phyloP scores from a whole-genome alignment of 495 filamentous ascomycete genomes.

The Glarea lozoyensis region DNA sequence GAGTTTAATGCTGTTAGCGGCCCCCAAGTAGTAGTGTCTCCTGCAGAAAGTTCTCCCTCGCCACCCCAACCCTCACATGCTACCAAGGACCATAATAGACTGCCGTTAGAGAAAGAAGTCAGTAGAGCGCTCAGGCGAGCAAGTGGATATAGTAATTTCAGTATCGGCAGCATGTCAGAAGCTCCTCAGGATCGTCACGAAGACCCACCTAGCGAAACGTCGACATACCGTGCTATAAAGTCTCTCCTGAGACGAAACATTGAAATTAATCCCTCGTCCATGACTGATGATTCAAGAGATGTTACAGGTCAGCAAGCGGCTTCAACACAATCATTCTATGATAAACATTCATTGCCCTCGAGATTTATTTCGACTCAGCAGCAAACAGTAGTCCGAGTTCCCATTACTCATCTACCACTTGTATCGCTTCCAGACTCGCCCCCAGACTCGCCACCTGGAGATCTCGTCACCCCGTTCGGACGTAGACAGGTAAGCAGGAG shows the following conservation, averaged over 20 bases:
- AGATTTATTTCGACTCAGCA: conserved; percentile 2
- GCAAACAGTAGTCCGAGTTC: conserved; percentile 7
- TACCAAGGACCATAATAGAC: background rate
- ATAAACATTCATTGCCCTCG: conserved; percentile 5
- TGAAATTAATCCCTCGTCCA: background rate
- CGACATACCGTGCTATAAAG: background rate
- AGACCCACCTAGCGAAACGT: background rate
- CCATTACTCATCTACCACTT: conserved; percentile 10
- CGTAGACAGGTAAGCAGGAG: no score
- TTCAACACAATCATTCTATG: conserved; percentile 9
- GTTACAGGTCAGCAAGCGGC: background rate
- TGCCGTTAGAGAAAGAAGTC: conserved; percentile 15
- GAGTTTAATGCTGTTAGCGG: no score
- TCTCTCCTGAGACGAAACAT: background rate
- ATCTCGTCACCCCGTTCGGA: background rate
- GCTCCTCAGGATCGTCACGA: conserved; percentile 2
- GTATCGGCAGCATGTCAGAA: conserved; percentile 6
- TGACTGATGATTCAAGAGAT: background rate
- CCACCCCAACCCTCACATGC: background rate
- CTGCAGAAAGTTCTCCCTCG: background rate
- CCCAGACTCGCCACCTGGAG: background rate
- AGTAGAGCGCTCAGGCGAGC: conserved; percentile 14
- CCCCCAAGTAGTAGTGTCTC: background rate
- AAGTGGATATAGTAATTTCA: conserved; percentile 13
- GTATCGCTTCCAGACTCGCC: conserved; percentile 4